Percentiles rank a stretch among this genome's conserved stretches.
Evolutionary conservation across 1,284 basidiomycete genomes (phyloP).

Genomic region (Singerocomus rubriflavus): DNA sequence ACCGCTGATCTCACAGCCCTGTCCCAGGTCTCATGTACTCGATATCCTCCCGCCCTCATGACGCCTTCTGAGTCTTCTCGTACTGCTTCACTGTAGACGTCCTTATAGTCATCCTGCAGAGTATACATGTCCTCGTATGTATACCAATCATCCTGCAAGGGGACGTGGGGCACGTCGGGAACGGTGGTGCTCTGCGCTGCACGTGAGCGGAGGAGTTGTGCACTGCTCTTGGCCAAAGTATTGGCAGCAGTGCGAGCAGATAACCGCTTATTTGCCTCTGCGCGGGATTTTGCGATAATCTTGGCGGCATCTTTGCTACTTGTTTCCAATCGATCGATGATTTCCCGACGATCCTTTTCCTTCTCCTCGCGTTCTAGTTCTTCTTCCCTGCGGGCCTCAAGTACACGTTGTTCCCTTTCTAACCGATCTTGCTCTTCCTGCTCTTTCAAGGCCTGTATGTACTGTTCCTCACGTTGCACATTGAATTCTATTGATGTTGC

Average conservation of each 20-base stretch:
- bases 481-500: slow-evolving; percentile 78
- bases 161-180: slow-evolving; percentile 74
- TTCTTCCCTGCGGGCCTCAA: slow-evolving; percentile 64
- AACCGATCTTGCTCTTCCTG: slow-evolving; percentile 71
- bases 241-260: slow-evolving; percentile 51
- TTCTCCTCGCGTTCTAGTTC: slow-evolving; percentile 76
- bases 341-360: slow-evolving; percentile 68
- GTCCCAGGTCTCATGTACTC: slow-evolving; percentile 82
- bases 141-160: slow-evolving; percentile 72
- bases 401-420: slow-evolving; percentile 71
- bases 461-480: slow-evolving; percentile 72
- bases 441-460: slow-evolving; percentile 64
- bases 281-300: slow-evolving; percentile 67
- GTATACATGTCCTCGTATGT: slow-evolving; percentile 68
- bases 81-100: slow-evolving; percentile 71
- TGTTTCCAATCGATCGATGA: slow-evolving; percentile 78
- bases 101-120: slow-evolving; percentile 58
- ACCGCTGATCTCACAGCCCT: slow-evolving; percentile 77
- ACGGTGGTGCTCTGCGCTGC: slow-evolving; percentile 57
- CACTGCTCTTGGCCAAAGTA: slow-evolving; percentile 44
- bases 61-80: slow-evolving; percentile 75
- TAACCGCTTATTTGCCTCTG: slow-evolving; percentile 57
- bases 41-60: slow-evolving; percentile 84
- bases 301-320: slow-evolving; percentile 66
- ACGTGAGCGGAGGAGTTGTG: slow-evolving; percentile 54